Percentiles rank a stretch among this genome's conserved stretches.
Evolutionary conservation across 257 asterid species (phyloP).

Genomic region (Nicotiana tomentosiformis): DNA sequence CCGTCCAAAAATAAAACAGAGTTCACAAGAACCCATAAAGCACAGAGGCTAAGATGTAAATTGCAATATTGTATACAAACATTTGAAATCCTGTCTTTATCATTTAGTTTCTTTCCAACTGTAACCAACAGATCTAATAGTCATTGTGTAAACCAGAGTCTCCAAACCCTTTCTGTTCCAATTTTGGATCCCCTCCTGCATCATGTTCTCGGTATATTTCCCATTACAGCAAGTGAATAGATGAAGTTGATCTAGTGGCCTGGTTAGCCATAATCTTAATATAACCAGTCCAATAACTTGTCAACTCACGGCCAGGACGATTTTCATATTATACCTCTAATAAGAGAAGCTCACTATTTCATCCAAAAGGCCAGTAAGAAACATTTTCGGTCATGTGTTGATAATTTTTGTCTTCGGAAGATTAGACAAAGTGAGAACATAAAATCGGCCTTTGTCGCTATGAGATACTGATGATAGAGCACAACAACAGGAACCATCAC

Average conservation of each 20-base stretch:
- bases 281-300: background rate
- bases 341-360: background rate
- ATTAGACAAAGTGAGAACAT: background rate
- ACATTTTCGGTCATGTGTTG: background rate
- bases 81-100: background rate
- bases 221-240: background rate
- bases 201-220: background rate
- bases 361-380: background rate
- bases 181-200: background rate
- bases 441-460: background rate
- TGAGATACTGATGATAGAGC: background rate
- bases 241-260: background rate
- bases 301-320: background rate
- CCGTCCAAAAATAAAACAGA: constrained; percentile 2
- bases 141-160: background rate
- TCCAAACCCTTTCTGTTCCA: background rate
- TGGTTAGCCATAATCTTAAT: background rate
- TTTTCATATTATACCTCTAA: background rate
- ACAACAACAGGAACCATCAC: background rate
- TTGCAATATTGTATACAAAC: background rate
- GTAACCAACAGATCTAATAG: background rate
- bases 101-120: background rate
- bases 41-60: background rate
- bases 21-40: background rate
- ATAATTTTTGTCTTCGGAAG: background rate